phyloP scores from a whole-genome alignment of 2,329 filamentous ascomycete genomes.

The Xylariaceae sp. region DNA sequence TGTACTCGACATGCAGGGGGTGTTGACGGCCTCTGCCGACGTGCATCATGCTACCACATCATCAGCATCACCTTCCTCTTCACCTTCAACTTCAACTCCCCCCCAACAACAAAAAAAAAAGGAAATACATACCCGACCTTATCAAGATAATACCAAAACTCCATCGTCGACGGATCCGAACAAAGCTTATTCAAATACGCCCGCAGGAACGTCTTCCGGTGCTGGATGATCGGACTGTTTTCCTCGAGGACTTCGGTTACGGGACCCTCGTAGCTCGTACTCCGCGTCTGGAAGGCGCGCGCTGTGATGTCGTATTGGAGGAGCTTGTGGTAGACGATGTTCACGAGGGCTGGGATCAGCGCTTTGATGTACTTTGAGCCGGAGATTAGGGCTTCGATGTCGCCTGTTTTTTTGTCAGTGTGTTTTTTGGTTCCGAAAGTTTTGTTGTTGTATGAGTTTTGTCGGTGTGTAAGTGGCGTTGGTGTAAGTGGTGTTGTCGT shows the following conservation, averaged over 20 bases:
- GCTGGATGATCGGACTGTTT: slow-evolving; percentile 66
- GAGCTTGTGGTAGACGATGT: slow-evolving; percentile 79
- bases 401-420: slow-evolving; percentile 42
- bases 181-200: slow-evolving; percentile 72
- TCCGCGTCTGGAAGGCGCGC: slow-evolving; percentile 62
- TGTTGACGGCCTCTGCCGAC: slow-evolving; percentile 67
- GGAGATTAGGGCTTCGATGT: slow-evolving; percentile 63
- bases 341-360: slow-evolving; percentile 77
- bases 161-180: slow-evolving; percentile 66
- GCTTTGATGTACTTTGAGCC: slow-evolving; percentile 73
- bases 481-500: too few species aligned
- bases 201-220: slow-evolving; percentile 72
- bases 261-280: slow-evolving; percentile 60
- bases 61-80: neutral
- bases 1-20: slow-evolving; percentile 72
- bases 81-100: neutral
- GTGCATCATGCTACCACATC: slow-evolving; percentile 63
- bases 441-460: too few species aligned
- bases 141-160: slow-evolving; percentile 79
- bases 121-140: slow-evolving; percentile 62
- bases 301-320: slow-evolving; percentile 78
- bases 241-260: slow-evolving; percentile 60
- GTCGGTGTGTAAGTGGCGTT: slow-evolving; percentile 18
- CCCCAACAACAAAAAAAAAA: too few species aligned
- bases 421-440: too few species aligned